Conservation (phyloP, 2,329 filamentous ascomycete genomes). For the Mycosphaerella sp. region DNA sequence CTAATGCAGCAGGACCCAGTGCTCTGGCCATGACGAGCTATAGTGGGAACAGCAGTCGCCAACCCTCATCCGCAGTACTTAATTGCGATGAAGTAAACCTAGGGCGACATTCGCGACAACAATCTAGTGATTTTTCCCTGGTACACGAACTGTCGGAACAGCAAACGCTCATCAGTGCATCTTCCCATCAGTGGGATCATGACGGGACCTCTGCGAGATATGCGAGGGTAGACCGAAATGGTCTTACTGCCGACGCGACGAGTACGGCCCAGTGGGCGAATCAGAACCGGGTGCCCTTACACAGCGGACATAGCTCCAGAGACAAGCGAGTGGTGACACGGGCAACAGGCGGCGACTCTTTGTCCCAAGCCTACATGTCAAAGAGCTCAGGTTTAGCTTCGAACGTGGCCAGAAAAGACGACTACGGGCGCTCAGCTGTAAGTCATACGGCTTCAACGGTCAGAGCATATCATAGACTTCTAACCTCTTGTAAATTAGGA, state of each 20-base stretch:
- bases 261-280: conserved; percentile 13
- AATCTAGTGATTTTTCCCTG: background rate
- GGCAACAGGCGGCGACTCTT: background rate
- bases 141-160: background rate
- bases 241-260: conserved; percentile 12
- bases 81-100: background rate
- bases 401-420: background rate
- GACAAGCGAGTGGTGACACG: background rate
- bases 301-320: background rate
- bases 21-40: background rate
- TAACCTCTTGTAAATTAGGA: background rate
- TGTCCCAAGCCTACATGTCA: background rate
- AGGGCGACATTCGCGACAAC: background rate
- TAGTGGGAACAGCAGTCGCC: background rate
- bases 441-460: background rate
- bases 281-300: conserved; percentile 2
- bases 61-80: background rate
- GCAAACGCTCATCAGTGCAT: background rate
- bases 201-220: conserved; percentile 9
- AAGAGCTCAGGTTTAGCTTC: background rate
- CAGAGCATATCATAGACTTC: background rate
- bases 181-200: background rate
- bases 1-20: background rate
- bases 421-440: background rate
- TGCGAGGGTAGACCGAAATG: conserved; percentile 14